A percentile compares a stretch with the other conserved stretches of the same genome.
Evolutionary conservation across 495 filamentous ascomycete species (phyloP).

Genomic region (Chaetomium cochliodes): DNA sequence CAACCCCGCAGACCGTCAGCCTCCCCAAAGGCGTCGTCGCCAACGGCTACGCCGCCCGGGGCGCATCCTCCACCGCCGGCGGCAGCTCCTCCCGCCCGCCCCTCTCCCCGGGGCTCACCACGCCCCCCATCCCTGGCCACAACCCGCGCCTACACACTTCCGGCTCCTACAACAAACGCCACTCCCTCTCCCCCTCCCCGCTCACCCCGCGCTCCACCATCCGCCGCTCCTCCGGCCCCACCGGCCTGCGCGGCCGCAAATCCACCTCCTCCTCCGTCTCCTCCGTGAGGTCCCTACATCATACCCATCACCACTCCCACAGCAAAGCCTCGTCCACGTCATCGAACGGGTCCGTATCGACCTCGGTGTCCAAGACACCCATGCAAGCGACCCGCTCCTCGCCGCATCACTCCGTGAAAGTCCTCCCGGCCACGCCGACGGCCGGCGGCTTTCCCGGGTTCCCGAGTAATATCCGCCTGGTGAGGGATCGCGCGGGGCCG

Average conservation of each 20-base stretch:
- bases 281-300: conserved; percentile 87
- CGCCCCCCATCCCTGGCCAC: conserved; percentile 47
- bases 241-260: conserved; percentile 79
- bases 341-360: conserved; percentile 70
- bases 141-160: conserved; percentile 49
- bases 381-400: conserved; percentile 66
- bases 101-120: conserved; percentile 32
- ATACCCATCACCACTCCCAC: conserved; percentile 80
- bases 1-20: conserved; percentile 29
- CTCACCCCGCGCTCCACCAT: conserved; percentile 84
- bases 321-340: conserved; percentile 94
- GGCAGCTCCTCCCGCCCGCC: conserved; percentile 12
- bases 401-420: conserved; percentile 88
- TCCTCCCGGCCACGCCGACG: conserved; percentile 89
- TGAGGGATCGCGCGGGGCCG: conserved; percentile 55
- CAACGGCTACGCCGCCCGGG: conserved; percentile 34
- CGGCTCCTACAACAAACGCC: conserved; percentile 64
- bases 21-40: conserved; percentile 40
- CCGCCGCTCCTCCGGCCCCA: conserved; percentile 62
- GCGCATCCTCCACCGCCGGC: not conserved
- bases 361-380: conserved; percentile 64
- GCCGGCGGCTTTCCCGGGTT: conserved; percentile 72
- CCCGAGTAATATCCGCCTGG: conserved; percentile 82
- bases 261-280: conserved; percentile 96
- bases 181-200: conserved; percentile 85